Conservation (phyloP, 2,329 filamentous ascomycete species). For the Aureobasidium musti region DNA sequence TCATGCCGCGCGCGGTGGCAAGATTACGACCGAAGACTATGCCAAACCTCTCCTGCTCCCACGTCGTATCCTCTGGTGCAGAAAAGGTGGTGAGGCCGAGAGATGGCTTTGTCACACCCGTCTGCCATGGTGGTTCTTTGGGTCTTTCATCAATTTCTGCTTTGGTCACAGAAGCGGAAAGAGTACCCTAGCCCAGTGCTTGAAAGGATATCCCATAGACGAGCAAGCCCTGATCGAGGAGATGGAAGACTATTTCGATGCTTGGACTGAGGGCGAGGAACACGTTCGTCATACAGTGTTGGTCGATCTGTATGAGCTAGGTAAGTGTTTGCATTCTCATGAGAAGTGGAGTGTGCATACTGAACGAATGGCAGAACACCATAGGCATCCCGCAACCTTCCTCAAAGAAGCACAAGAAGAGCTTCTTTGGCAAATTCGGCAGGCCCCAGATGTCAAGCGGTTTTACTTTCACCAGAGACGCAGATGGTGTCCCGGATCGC, state of each 20-base stretch:
- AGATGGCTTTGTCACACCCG: background rate
- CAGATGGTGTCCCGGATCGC: background rate
- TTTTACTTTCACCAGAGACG: background rate
- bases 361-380: background rate
- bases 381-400: background rate
- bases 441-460: background rate
- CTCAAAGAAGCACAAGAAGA: background rate
- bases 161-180: background rate
- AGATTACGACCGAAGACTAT: background rate
- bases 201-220: background rate
- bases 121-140: background rate
- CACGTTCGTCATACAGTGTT: background rate
- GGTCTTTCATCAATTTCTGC: background rate
- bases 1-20: background rate
- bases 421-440: background rate
- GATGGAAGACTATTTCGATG: background rate
- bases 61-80: background rate
- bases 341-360: too few relatives aligned
- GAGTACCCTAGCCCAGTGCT: background rate
- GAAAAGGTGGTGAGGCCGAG: background rate
- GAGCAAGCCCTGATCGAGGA: background rate
- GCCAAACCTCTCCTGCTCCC: background rate
- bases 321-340: background rate
- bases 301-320: background rate
- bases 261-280: background rate